Base-by-base conservation (phyloP, 257 asterid genomes). In the Verbena officinalis region DNA sequence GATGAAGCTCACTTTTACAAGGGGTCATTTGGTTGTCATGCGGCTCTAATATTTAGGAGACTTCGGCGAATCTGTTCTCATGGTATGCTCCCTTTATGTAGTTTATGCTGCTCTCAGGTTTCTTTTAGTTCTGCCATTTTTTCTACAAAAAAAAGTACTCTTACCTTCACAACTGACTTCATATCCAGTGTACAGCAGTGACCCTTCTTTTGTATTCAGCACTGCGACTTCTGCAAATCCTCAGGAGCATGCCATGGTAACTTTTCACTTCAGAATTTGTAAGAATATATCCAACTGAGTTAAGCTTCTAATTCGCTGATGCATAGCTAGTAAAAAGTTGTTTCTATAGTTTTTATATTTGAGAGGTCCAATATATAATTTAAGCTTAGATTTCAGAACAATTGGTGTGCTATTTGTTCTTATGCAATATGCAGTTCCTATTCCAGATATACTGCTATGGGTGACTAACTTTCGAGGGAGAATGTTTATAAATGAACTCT, bases 221-320 rank as follows among this genome's bases (percentile, higher is more conserved):
- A 87, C 96, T 67, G 99, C 99, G 13, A 93, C 99, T 50, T 93
- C 97, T 75, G 96, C 90, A 36, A 93, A 93, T 77, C 99, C 99
- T 49, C 65, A 65, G 77, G 96, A 86, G 76, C 99, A 93, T 55
- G 85, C 91, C 65, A 86, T 87, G 99, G 98, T 93, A 82, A 70
- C 65, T 33, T 67, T 67, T 67, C 54, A 34, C 69, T 73, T 79
- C 43, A 15, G 42, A 69, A 69, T 73, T 30, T 33, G 55, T 44
- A 59, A 39, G 59, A 63, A 36, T 50, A 4, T 48, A 13, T 31
- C 56, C 11, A 39, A 49, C n/a, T n/a, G n/a, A n/a, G n/a, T n/a
- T n/a, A n/a, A 27, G 33, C 33, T 27, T 27, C 4, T 27, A 27
- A 27, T 19, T 63, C n/a, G 36, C 43, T 62, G 38, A 59, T 50